A percentile compares a stretch with the other conserved stretches of the same genome.
These are phyloP conservation scores for Thielaviopsis euricoi DNA, from an alignment of 2,329 filamentous ascomycete species.

Conservation along the genomic window DNA sequence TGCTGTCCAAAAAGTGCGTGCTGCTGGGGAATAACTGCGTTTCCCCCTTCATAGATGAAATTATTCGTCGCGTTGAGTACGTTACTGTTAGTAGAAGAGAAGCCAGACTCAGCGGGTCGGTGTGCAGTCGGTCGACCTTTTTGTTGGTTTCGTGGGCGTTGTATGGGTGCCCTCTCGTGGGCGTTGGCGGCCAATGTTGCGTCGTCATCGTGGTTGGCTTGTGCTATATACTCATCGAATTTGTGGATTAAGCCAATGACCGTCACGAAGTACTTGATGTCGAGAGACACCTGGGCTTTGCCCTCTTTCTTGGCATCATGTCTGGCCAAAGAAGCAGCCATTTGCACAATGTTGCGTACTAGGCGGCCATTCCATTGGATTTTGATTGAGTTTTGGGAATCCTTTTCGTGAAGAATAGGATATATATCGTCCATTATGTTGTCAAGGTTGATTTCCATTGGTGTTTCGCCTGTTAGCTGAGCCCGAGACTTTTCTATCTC, in stretches of 20 bases:
- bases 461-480: constrained; percentile 21
- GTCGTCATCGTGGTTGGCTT: not conserved
- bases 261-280: not conserved
- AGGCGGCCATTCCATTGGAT: constrained; percentile 23
- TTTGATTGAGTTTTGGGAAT: constrained; percentile 14
- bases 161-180: not conserved
- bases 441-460: constrained; percentile 19
- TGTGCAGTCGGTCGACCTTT: too few species aligned
- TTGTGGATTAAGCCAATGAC: not conserved
- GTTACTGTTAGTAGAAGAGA: too few species aligned
- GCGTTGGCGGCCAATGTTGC: not conserved
- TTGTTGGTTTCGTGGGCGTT: too few species aligned
- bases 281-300: not conserved
- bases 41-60: too few species aligned
- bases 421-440: constrained; percentile 24
- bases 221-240: not conserved
- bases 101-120: too few species aligned
- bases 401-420: too few species aligned
- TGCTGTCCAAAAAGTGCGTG: too few species aligned
- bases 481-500: constrained; percentile 22
- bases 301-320: not conserved
- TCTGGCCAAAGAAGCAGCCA: constrained; percentile 20
- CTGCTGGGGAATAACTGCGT: too few species aligned
- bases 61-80: too few species aligned
- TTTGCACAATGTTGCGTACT: constrained; percentile 23